Base-by-base conservation (phyloP, 768 basidiomycete genomes). In the Lactarius hengduanensis region DNA sequence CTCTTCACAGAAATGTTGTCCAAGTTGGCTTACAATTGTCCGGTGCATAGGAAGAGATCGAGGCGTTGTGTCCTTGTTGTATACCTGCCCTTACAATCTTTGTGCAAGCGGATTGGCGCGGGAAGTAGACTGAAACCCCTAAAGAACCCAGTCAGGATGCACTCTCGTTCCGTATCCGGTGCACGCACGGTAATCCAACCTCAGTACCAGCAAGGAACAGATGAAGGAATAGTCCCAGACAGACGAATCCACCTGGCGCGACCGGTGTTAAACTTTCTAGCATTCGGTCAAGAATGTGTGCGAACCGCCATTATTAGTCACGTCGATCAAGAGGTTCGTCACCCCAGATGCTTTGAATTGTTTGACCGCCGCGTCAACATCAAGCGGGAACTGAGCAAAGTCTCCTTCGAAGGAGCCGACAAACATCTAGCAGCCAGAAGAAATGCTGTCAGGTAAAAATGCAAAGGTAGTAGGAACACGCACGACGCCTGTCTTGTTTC, bases 291-390 rank as follows among this genome's bases (percentile, higher is more conserved):
- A 20, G 32, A n/a, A 34, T 20, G 34, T 16, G 18, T 45, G 65
- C 80, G n/a, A 55, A 82, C 86, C 87, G 63, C 82, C 83, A 69
- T 89, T 89, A 72, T 87, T 84, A 15, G 83, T 83, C 40, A 87
- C 72, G 72, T 88, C 87, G 47, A 89, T 78, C 28, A 88, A 69
- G 13, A 88, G 73, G 38, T 78, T 80, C 0, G 78, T 81, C 13
- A 86, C 82, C 4, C 83, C 83, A 1, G 80, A 78, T 0, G 72
- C 67, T 67, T 84, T 74, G 76, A 88, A 84, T 4, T 78, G 71
- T 1, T 70, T 70, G 65, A 86, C 73, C 1, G 83, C 80, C 8
- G 80, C 75, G 0, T 77, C 79, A 0, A 80, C 78, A 67, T 87
- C 85, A 0, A 72, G 66, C 73, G 84, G 84, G 80, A 87, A 87